A percentile compares a stretch with the other conserved stretches of the same genome.
These are phyloP conservation scores for Garcia nutans DNA, from an alignment of 345 rosid species.

Conservation along the genomic window DNA sequence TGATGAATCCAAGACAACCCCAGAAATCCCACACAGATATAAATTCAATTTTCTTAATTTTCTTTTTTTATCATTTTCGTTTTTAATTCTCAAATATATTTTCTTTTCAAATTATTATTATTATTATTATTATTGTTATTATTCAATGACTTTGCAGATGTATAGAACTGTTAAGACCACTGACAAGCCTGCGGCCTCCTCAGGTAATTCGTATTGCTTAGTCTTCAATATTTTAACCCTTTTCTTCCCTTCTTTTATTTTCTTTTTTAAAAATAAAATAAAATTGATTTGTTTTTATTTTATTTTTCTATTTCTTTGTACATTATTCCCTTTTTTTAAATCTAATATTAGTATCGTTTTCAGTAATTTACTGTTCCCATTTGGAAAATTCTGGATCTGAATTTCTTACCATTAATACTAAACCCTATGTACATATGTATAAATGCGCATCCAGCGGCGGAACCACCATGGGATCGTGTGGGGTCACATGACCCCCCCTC, in stretches of 20 bases:
- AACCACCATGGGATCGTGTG: too few species aligned
- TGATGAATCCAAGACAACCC: constrained; percentile 41
- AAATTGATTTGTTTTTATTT: neutral
- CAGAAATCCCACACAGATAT: constrained; percentile 17
- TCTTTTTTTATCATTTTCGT: neutral
- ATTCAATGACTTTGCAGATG: constrained; percentile 49
- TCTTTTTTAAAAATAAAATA: neutral
- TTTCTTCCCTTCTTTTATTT: neutral
- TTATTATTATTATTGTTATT: neutral
- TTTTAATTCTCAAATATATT: neutral
- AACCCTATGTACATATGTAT: constrained; percentile 7
- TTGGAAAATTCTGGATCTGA: neutral
- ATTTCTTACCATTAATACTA: neutral
- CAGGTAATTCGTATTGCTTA: constrained; percentile 56
- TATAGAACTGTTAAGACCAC: constrained; percentile 90
- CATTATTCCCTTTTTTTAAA: neutral
- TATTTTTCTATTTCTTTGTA: neutral
- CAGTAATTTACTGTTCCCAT: constrained; percentile 1
- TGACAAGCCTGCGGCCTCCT: constrained; percentile 77
- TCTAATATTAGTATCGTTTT: neutral
- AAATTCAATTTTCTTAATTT: neutral
- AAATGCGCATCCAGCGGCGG: too few species aligned
- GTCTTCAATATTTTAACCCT: constrained; percentile 18
- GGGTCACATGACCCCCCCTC: too few species aligned
- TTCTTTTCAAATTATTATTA: neutral